Evolutionary conservation across 225 moss, liverwort and hornwort species (phyloP), one percentile per base, ranked within the genome.

Genomic region (Antitrichia curtipendula): DNA sequence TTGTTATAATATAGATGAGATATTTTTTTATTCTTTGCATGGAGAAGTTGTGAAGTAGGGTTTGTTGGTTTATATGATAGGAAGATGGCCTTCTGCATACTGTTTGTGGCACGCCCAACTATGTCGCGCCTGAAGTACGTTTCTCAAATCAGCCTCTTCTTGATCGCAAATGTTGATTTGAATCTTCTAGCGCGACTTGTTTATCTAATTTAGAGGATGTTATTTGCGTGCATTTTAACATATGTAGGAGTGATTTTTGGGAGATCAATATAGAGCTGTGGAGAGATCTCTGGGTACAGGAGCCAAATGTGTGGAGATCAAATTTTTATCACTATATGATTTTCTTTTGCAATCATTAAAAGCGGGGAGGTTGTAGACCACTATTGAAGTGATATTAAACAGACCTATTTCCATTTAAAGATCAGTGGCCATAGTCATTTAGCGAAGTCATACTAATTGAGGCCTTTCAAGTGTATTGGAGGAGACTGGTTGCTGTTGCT

Each of bases 61-160:
- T 71, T 89, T 59, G 59, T 70, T 76, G 71, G 70, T 86, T 82
- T 38, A n/a, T 75, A 60, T 83, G 64, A 87, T 94, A 98, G 96
- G 96, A 91, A 88, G 98, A 98, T 88, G 96, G 96, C 78, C 93
- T 98, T 81, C 91, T 98, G 87, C 96, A 98, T 80, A 98, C 98
- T 24, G 96, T 95, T 43, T 98, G 96, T 93, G 96, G 98, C 71
- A 98, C 96, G 76, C 96, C 96, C 45, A 98, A 98, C 80, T 96
- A 98, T 91, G 96, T 98, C 60, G 96, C 96, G 66, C 98, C 98
- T 17, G 96, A 98, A 93, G 96, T 95, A 88, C 27, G 88, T 88
- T 72, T 49, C 49, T 81, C 38, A 34, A 84, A 86, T 56, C 59
- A 86, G 53, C 21, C 36, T 21, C 58, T 82, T 53, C 43, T 73